Percentiles rank a stretch among this genome's conserved stretches.
phyloP scores from a whole-genome alignment of 495 filamentous ascomycete genomes.

The Pyrenopolyporus hunteri region DNA sequence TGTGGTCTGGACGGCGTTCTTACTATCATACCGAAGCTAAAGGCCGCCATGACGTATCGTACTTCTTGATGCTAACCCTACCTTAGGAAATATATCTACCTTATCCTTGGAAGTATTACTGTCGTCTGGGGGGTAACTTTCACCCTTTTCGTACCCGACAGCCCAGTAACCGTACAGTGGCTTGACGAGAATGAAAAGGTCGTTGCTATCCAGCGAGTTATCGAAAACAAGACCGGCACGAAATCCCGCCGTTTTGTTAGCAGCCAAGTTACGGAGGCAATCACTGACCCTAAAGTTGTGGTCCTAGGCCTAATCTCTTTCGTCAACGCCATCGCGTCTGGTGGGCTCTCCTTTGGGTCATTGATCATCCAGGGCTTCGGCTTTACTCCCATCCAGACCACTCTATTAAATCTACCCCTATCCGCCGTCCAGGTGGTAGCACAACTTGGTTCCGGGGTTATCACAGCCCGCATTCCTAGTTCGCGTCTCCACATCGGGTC shows the following conservation, averaged over 20 bases:
- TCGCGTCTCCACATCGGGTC: conserved; percentile 30
- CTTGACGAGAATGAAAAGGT: conserved; percentile 40
- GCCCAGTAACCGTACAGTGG: conserved; percentile 50
- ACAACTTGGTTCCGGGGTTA: conserved; percentile 21
- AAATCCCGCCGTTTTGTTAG: conserved; percentile 39
- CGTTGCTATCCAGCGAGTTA: conserved; percentile 37
- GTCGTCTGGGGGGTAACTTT: conserved; percentile 58
- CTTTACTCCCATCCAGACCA: conserved; percentile 58
- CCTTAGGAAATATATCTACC: conserved; percentile 47
- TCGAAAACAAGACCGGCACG: conserved; percentile 43
- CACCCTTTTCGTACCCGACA: conserved; percentile 59
- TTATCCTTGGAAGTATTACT: conserved; percentile 54
- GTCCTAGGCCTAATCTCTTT: conserved; percentile 41
- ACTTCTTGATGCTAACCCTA: neutral
- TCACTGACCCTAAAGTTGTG: conserved; percentile 38
- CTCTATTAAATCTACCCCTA: conserved; percentile 45
- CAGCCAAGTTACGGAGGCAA: conserved; percentile 40
- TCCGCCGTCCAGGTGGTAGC: conserved; percentile 27
- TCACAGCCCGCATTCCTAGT: conserved; percentile 4
- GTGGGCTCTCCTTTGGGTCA: conserved; percentile 52
- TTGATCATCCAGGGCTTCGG: conserved; percentile 65
- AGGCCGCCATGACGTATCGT: neutral
- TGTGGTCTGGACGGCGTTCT: neutral
- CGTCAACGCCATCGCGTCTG: conserved; percentile 36
- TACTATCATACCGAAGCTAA: neutral